Conservation (phyloP, 1,139 yeast genomes). For the Kurtzmaniella quercitrusa region DNA sequence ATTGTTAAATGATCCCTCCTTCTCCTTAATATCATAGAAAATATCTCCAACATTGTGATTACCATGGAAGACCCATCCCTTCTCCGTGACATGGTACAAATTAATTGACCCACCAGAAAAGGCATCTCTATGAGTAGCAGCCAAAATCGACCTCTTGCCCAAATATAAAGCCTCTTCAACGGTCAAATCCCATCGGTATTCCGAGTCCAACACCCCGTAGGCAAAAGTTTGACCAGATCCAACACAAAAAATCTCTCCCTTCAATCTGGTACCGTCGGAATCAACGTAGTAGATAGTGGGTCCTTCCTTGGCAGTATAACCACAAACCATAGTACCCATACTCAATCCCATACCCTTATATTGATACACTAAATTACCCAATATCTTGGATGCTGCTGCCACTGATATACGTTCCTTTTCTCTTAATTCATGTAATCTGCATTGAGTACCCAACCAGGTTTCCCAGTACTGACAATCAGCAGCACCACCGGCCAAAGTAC, state of each 20-base stretch:
- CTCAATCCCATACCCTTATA: slow-evolving; percentile 98
- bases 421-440: slow-evolving; percentile 90
- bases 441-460: slow-evolving; percentile 96
- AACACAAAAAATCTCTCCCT: slow-evolving; percentile 94
- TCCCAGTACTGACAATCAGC: slow-evolving; percentile 99
- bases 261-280: slow-evolving; percentile 92
- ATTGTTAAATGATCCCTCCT: slow-evolving; percentile 87
- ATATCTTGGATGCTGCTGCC: slow-evolving; percentile 94
- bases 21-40: slow-evolving; percentile 87
- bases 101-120: slow-evolving; percentile 96
- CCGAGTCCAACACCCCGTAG: slow-evolving; percentile 95
- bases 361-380: slow-evolving; percentile 83
- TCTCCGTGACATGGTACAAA: slow-evolving; percentile 85
- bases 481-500: slow-evolving; percentile 99
- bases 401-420: slow-evolving; percentile 94
- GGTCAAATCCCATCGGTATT: slow-evolving; percentile 81
- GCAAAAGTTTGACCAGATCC: slow-evolving; percentile 99
- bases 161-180: slow-evolving; percentile 92
- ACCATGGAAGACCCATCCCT: slow-evolving; percentile 96
- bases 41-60: slow-evolving; percentile 88
- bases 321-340: slow-evolving; percentile 99
- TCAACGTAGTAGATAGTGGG: slow-evolving; percentile 96
- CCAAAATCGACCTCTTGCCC: slow-evolving; percentile 93
- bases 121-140: slow-evolving; percentile 98
- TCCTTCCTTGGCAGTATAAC: slow-evolving; percentile 91